These are phyloP conservation scores for Nigrospora sphaerica DNA, from an alignment of 2,329 filamentous ascomycete genomes.

Conservation along the genomic window DNA sequence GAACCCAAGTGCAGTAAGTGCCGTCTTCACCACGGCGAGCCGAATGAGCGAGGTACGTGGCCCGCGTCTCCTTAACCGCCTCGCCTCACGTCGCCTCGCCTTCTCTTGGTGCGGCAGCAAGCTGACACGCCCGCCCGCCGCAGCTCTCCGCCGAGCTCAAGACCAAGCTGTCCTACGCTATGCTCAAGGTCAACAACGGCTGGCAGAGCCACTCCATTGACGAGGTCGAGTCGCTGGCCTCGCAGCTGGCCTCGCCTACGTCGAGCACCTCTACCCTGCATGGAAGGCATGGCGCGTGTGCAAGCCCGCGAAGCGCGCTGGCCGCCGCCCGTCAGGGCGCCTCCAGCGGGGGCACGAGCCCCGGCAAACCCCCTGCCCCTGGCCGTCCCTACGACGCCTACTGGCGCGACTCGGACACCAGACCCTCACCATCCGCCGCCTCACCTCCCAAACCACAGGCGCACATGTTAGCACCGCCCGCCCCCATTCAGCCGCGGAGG, in stretches of 20 bases:
- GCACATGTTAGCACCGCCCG: slow-evolving; percentile 43
- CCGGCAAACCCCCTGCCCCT: slow-evolving; percentile 11
- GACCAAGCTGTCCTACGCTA: slow-evolving; percentile 82
- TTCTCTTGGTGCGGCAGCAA: slow-evolving; percentile 3
- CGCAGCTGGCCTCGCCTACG: slow-evolving; percentile 57
- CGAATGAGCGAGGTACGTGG: slow-evolving; percentile 70
- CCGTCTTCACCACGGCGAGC: slow-evolving; percentile 53
- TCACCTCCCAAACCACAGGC: slow-evolving; percentile 25
- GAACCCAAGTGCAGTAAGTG: slow-evolving; percentile 62
- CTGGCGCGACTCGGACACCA: slow-evolving; percentile 34
- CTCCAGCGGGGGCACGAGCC: slow-evolving; percentile 22
- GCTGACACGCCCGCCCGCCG: background rate
- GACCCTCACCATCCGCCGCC: slow-evolving; percentile 28
- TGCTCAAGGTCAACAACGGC: slow-evolving; percentile 86
- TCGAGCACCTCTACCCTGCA: slow-evolving; percentile 51
- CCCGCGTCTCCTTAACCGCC: slow-evolving; percentile 1
- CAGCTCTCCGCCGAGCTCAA: slow-evolving; percentile 54
- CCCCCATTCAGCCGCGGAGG: slow-evolving; percentile 44
- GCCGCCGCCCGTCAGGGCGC: slow-evolving; percentile 26
- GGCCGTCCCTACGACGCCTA: slow-evolving; percentile 33
- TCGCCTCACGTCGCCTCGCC: no score
- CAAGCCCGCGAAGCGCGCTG: slow-evolving; percentile 43
- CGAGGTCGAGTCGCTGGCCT: slow-evolving; percentile 69
- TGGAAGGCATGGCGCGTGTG: slow-evolving; percentile 40
- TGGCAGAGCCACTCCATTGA: slow-evolving; percentile 76